Conservation (phyloP, 2,329 filamentous ascomycete genomes). For the Aspergillus persii region DNA sequence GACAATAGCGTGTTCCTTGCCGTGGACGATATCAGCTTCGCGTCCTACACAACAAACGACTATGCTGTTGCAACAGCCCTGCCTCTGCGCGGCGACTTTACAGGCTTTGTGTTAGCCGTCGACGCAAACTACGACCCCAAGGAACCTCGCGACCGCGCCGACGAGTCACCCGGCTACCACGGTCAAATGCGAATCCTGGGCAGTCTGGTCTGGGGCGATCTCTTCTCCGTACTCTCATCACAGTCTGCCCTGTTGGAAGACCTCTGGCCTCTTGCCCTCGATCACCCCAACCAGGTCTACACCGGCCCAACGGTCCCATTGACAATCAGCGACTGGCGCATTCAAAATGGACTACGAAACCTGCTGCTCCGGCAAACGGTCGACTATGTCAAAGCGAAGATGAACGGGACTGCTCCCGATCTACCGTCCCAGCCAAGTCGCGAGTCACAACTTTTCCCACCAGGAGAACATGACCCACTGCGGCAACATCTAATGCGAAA, state of each 20-base stretch:
- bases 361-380: slow-evolving; percentile 5
- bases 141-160: slow-evolving; percentile 8
- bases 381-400: slow-evolving; percentile 5
- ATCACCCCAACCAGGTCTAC: slow-evolving; percentile 29
- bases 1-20: slow-evolving; percentile 13
- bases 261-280: slow-evolving; percentile 28
- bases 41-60: slow-evolving; percentile 14
- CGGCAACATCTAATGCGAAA: neutral
- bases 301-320: slow-evolving; percentile 20
- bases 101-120: slow-evolving; percentile 23
- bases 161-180: slow-evolving; percentile 20
- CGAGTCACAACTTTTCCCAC: neutral
- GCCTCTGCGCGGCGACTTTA: slow-evolving; percentile 18
- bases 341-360: slow-evolving; percentile 9
- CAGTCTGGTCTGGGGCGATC: slow-evolving; percentile 30
- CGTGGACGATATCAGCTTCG: slow-evolving; percentile 16
- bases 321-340: slow-evolving; percentile 10
- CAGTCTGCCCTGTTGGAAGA: slow-evolving; percentile 17
- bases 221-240: slow-evolving; percentile 20
- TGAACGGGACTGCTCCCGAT: neutral
- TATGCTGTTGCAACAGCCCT: slow-evolving; percentile 7
- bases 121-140: slow-evolving; percentile 21
- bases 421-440: neutral
- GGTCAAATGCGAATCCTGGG: slow-evolving; percentile 30
- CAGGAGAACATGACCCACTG: neutral